Evolutionary conservation across 441 rosid genomes (phyloP).

Genomic region (Populus hybrid): DNA sequence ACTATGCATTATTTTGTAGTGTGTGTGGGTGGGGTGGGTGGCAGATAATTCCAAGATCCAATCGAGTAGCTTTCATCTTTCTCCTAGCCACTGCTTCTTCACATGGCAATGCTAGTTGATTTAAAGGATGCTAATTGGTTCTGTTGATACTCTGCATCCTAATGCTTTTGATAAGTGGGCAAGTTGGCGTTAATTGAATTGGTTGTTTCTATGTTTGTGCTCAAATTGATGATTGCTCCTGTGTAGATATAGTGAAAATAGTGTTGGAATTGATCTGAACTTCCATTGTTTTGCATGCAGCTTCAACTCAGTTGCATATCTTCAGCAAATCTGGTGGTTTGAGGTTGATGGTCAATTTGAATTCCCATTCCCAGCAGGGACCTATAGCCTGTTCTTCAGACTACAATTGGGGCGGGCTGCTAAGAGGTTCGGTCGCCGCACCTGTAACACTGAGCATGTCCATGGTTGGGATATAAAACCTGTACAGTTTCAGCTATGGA

Average conservation of each 20-base stretch:
- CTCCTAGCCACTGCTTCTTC: background rate
- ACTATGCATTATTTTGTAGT: background rate
- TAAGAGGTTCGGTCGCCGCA: constrained; percentile 62
- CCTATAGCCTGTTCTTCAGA: constrained; percentile 80
- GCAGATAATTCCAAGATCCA: background rate
- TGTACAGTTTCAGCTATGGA: constrained; percentile 79
- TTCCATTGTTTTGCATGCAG: constrained; percentile 34
- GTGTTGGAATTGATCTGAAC: constrained; percentile 12
- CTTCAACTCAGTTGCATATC: constrained; percentile 74
- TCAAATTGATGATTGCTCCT: background rate
- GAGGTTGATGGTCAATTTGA: constrained; percentile 84
- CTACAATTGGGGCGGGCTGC: constrained; percentile 62
- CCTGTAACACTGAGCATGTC: constrained; percentile 68
- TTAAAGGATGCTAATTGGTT: background rate
- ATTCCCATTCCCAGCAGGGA: constrained; percentile 79
- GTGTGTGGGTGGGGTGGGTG: background rate
- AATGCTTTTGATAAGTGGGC: background rate
- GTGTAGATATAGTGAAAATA: background rate
- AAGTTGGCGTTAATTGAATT: background rate
- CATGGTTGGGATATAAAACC: constrained; percentile 95
- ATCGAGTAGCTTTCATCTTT: background rate
- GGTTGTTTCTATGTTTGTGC: background rate
- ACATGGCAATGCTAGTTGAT: background rate
- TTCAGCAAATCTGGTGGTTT: constrained; percentile 97
- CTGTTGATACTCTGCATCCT: background rate